These are phyloP conservation scores for Ganoderma lingzhi DNA, from an alignment of 1,284 basidiomycete genomes.

Conservation along the genomic window DNA sequence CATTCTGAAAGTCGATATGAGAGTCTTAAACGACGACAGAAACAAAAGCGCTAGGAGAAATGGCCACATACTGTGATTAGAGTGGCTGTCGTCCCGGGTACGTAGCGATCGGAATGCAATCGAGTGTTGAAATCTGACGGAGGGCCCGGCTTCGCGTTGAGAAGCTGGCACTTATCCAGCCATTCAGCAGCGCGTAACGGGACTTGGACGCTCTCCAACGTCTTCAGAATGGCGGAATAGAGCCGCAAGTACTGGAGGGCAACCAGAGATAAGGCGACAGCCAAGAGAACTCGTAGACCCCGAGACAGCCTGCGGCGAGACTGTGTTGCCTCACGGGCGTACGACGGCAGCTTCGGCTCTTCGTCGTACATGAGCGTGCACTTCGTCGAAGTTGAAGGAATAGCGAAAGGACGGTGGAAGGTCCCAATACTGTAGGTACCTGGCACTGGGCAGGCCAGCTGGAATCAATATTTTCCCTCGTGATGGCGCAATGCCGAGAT, in stretches of 20 bases:
- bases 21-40: neutral
- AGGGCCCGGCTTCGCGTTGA: conserved; percentile 49
- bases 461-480: no score
- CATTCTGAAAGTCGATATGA: conserved; percentile 50
- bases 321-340: neutral
- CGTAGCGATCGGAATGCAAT: conserved; percentile 71
- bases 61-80: conserved; percentile 42
- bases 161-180: conserved; percentile 49
- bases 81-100: conserved; percentile 62
- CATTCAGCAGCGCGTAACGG: conserved; percentile 41
- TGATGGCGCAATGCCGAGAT: no score
- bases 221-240: conserved; percentile 9
- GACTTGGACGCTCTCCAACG: conserved; percentile 30
- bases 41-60: no score
- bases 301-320: conserved; percentile 1
- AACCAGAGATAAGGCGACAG: conserved; percentile 1
- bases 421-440: no score
- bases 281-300: neutral
- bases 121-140: conserved; percentile 58
- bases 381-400: neutral
- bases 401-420: neutral
- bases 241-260: neutral
- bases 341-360: neutral
- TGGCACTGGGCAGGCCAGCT: no score
- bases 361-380: neutral